Percentiles rank a stretch among this genome's conserved stretches.
Conservation (phyloP, 345 rosid genomes). For the Mallotus nudiflorus region DNA sequence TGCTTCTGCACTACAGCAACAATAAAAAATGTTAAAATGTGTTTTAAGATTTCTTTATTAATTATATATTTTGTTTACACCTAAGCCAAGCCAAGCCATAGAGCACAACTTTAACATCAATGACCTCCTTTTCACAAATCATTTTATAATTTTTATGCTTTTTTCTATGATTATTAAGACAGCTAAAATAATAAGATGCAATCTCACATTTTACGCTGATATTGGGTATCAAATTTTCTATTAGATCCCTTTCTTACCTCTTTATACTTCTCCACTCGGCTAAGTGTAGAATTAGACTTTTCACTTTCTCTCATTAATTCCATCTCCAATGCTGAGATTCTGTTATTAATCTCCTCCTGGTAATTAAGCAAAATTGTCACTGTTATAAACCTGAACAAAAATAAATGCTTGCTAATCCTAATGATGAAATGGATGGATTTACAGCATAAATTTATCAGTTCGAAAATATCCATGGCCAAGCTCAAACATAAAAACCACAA, state of each 20-base stretch:
- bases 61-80: not conserved
- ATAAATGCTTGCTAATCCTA: not conserved
- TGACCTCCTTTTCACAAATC: not conserved
- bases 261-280: slow-evolving; percentile 56
- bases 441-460: not conserved
- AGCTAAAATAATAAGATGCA: not conserved
- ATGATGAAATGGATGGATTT: not conserved
- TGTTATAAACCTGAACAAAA: not conserved
- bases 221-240: slow-evolving; percentile 71
- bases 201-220: slow-evolving; percentile 82
- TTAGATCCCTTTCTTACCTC: slow-evolving; percentile 72
- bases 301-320: slow-evolving; percentile 54
- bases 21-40: slow-evolving; percentile 1
- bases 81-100: not conserved
- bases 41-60: not conserved
- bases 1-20: slow-evolving; percentile 75
- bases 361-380: slow-evolving; percentile 18
- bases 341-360: slow-evolving; percentile 83
- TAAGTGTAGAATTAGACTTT: slow-evolving; percentile 50
- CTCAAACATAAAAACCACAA: not conserved
- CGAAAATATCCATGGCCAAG: not conserved
- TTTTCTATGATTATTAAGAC: not conserved
- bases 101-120: not conserved
- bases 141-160: not conserved
- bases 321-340: slow-evolving; percentile 55